phyloP scores from a whole-genome alignment of 306 rosid genomes.

The Calophaca sinica region DNA sequence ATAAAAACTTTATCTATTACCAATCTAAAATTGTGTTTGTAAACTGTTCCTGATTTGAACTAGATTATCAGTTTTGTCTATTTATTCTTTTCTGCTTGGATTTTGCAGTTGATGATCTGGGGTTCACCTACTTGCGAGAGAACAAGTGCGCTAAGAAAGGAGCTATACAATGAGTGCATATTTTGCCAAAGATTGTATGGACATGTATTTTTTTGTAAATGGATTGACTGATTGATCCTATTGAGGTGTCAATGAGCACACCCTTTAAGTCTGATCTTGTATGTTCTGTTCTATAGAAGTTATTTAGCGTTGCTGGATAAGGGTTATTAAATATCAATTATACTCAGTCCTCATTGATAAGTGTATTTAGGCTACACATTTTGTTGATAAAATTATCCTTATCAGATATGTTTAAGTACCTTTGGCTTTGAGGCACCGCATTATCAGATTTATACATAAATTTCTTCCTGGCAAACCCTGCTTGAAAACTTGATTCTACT shows the following conservation, averaged over 20 bases:
- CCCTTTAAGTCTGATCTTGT: not conserved
- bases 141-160: slow-evolving; percentile 6
- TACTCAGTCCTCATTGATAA: not conserved
- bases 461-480: not conserved
- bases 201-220: slow-evolving; percentile 12
- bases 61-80: not conserved
- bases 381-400: not conserved
- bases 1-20: not conserved
- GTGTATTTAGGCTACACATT: not conserved
- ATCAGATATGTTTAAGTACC: not conserved
- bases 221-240: slow-evolving; percentile 26
- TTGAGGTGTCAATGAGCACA: slow-evolving; percentile 10
- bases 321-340: slow-evolving; percentile 6
- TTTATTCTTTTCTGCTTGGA: not conserved
- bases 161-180: not conserved
- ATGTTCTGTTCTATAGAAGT: slow-evolving; percentile 13
- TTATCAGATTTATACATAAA: not conserved
- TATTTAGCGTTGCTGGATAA: not conserved
- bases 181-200: slow-evolving; percentile 17
- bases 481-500: not conserved
- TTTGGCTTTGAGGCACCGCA: not conserved
- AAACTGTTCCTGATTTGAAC: slow-evolving; percentile 14
- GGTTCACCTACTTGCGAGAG: not conserved
- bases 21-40: slow-evolving; percentile 1
- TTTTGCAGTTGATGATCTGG: not conserved